These are phyloP conservation scores for Odonthalia washingtoniensis DNA, from an alignment of 31 red algal genomes.

Conservation along the genomic window DNA sequence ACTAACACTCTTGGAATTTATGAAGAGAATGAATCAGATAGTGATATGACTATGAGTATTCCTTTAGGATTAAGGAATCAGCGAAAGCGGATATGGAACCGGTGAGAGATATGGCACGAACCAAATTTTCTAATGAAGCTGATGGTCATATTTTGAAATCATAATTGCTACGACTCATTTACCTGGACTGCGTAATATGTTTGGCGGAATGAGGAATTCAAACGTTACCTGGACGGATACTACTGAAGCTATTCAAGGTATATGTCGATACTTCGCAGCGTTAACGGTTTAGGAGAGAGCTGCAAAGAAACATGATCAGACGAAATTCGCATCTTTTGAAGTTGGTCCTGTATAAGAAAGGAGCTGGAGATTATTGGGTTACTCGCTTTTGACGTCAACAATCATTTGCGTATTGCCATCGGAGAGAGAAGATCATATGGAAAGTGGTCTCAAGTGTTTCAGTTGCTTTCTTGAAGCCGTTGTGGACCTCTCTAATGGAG, in stretches of 20 bases:
- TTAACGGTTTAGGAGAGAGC: constrained; percentile 46
- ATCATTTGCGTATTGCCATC: not conserved
- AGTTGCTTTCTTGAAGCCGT: not conserved
- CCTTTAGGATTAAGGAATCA: not conserved
- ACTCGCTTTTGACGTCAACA: not conserved
- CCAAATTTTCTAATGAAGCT: not conserved
- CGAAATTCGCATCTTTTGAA: not conserved
- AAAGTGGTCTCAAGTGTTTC: not conserved
- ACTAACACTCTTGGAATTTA: constrained; percentile 49
- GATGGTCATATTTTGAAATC: too few species aligned
- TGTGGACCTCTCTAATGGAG: not conserved
- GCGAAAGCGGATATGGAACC: not conserved
- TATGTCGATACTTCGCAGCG: constrained; percentile 63
- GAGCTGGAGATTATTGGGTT: not conserved
- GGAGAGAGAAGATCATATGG: not conserved
- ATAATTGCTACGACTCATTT: too few species aligned
- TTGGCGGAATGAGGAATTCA: too few species aligned
- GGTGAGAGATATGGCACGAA: too few species aligned
- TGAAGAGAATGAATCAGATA: not conserved
- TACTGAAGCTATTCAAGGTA: constrained; percentile 7
- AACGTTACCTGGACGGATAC: too few species aligned
- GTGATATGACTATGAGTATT: not conserved
- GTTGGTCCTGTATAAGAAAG: not conserved
- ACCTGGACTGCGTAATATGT: too few species aligned
- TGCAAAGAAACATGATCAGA: not conserved